Base-by-base conservation (phyloP, 345 rosid species). In the Moringa oleifera region DNA sequence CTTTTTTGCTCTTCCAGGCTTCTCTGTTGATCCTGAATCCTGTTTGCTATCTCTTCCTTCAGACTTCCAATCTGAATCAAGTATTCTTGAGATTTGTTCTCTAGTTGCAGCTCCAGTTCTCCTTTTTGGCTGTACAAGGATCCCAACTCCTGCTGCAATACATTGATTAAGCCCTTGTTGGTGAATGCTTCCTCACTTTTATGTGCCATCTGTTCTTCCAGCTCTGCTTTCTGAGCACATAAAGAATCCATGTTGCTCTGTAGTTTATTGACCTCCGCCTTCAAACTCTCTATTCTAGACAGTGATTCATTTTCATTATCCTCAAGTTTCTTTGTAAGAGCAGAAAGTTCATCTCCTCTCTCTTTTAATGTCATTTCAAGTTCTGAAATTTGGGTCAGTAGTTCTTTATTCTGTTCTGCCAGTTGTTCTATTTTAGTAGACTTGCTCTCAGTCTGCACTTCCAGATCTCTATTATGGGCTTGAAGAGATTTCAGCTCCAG, bases 221-320 rank as follows among this genome's bases (percentile, higher is more conserved):
- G 65, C 69, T 87, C 85, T 57, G 75, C 69, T 46, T 84, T 92
- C 72, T 84, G 73, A 45, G 62, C 55, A 28, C 57, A 68, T 63
- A 76, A 53, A 18, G 80, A 73, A 63, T 75, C 83, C 70, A 81
- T 45, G 25, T 73, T 81, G 37, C 58, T 69, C 56, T 72, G 73
- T 69, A 82, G 67, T 65, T 61, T 63, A 54, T 79, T 69, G 24
- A 83, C 24, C 70, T 79, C 86, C 41, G 53, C 61, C 21, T 77
- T 81, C 86, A 89, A 76, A 54, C 74, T 85, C 73, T 84, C 89
- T 20, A 50, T 64, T 72, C 70, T 77, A 36, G 84, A 81, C 53
- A 72, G 70, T 15, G 84, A 80, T 75, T 82, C 81, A 50, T 63
- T 77, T 71, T 79, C 80, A 55, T 61, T 74, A 45, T 79, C 85